A percentile compares a stretch with the other conserved stretches of the same genome.
Evolutionary conservation across 805 yeast genomes (phyloP).

Genomic region (Limtongozyma cylindracea): DNA sequence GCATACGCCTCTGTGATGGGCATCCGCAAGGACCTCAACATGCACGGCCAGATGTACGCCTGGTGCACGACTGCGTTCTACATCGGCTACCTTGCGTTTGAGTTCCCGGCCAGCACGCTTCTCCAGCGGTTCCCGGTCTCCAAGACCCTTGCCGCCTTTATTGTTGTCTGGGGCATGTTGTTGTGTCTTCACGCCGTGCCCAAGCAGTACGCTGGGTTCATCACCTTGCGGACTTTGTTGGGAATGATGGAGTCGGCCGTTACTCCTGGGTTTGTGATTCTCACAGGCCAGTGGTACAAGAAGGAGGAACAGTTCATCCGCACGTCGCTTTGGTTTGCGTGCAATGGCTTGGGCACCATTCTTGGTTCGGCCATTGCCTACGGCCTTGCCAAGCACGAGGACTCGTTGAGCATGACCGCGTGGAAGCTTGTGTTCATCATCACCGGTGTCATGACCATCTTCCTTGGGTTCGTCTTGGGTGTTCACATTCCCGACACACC

Average conservation of each 20-base stretch:
- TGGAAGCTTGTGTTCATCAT: conserved; percentile 38
- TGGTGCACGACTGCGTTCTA: conserved; percentile 25
- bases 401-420: conserved; percentile 6
- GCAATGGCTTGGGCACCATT: conserved; percentile 29
- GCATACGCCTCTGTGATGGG: background rate
- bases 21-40: conserved; percentile 1
- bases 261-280: conserved; percentile 27
- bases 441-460: conserved; percentile 22
- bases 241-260: conserved; percentile 30
- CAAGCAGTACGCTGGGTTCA: conserved; percentile 21
- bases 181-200: conserved; percentile 10
- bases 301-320: conserved; percentile 22
- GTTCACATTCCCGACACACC: conserved; percentile 25
- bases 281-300: conserved; percentile 39
- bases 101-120: conserved; percentile 14
- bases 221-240: conserved; percentile 25
- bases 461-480: conserved; percentile 18
- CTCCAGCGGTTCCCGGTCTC: conserved; percentile 28
- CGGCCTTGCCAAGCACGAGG: conserved; percentile 21
- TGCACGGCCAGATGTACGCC: conserved; percentile 18
- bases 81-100: conserved; percentile 26
- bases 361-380: conserved; percentile 16
- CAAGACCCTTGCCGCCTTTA: conserved; percentile 19
- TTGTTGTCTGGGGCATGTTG: conserved; percentile 27
- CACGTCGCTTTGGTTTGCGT: conserved; percentile 31